phyloP scores from a whole-genome alignment of 495 filamentous ascomycete species.

The Aspergillus nanangensis region DNA sequence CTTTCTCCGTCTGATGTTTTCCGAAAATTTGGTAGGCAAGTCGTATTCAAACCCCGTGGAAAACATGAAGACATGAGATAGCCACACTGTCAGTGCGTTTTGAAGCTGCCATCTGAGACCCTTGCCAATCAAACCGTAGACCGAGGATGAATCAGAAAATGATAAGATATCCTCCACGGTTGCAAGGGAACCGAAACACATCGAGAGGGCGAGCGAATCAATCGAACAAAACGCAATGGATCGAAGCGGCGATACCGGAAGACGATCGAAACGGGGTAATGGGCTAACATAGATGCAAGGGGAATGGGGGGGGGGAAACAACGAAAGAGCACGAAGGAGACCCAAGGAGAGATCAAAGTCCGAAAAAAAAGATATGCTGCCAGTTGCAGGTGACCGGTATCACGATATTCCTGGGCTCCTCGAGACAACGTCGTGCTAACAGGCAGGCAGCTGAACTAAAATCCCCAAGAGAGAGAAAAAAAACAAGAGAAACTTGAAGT shows the following conservation, averaged over 20 bases:
- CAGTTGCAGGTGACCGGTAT: conserved; percentile 25
- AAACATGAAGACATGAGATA: conserved; percentile 28
- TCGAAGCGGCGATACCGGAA: conserved; percentile 36
- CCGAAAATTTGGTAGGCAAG: conserved; percentile 15
- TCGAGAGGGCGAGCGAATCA: conserved; percentile 1
- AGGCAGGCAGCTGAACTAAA: conserved; percentile 25
- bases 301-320: conserved; percentile 23
- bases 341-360: conserved; percentile 35
- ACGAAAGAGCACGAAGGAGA: conserved; percentile 28
- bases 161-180: neutral
- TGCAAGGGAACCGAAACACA: conserved; percentile 1
- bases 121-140: conserved; percentile 9
- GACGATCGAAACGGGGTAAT: conserved; percentile 34
- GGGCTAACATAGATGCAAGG: conserved; percentile 34
- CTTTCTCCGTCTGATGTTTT: conserved; percentile 29
- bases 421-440: conserved; percentile 25
- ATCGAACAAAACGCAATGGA: conserved; percentile 18
- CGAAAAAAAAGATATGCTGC: conserved; percentile 37
- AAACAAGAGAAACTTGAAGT: conserved; percentile 11
- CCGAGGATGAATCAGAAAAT: conserved; percentile 1
- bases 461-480: no score
- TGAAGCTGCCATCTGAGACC: conserved; percentile 15
- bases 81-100: conserved; percentile 37
- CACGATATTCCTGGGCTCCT: conserved; percentile 31
- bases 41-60: neutral